Evolutionary conservation across 306 rosid genomes (phyloP).

Genomic region (Citrullus amarus): DNA sequence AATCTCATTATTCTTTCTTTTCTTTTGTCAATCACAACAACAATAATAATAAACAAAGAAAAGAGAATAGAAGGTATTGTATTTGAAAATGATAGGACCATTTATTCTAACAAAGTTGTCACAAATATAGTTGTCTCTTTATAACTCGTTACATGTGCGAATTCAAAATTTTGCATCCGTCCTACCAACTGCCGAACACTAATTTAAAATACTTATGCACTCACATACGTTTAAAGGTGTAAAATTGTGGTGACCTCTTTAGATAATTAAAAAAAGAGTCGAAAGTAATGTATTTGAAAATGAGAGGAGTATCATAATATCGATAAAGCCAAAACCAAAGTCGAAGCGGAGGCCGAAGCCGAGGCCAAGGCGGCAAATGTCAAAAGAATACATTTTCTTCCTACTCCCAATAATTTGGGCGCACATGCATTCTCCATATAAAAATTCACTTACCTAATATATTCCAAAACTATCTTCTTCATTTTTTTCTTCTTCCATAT

Average conservation of each 20-base stretch:
- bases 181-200: too few relatives aligned
- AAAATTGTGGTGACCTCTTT: too few relatives aligned
- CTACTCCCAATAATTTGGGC: neutral
- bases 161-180: too few relatives aligned
- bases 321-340: neutral
- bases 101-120: too few relatives aligned
- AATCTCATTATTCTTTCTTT: neutral
- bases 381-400: neutral
- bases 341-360: too few relatives aligned
- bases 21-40: too few relatives aligned
- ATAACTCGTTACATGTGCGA: too few relatives aligned
- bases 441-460: neutral
- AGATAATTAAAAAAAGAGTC: neutral
- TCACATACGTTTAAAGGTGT: too few relatives aligned
- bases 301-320: neutral
- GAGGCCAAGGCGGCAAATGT: neutral
- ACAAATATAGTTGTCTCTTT: too few relatives aligned
- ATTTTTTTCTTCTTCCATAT: neutral
- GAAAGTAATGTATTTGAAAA: neutral
- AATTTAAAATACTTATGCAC: too few relatives aligned
- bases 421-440: neutral
- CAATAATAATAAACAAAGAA: too few relatives aligned
- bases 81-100: too few relatives aligned
- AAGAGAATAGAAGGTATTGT: neutral
- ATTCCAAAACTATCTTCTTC: neutral